These are phyloP conservation scores for Chalara sp. DNA, from an alignment of 2,329 filamentous ascomycete species.

Conservation along the genomic window DNA sequence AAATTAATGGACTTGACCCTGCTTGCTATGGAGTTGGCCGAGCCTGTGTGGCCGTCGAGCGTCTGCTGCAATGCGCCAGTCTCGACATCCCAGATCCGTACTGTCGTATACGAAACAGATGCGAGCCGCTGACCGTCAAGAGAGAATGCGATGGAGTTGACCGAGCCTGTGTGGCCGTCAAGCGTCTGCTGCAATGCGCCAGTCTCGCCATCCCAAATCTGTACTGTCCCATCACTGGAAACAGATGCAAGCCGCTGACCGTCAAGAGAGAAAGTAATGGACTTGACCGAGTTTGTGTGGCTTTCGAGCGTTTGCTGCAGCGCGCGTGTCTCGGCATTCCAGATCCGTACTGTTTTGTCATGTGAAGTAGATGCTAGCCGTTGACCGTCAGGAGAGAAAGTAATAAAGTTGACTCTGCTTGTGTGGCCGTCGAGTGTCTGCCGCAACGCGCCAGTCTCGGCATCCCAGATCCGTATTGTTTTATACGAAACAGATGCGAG, in stretches of 20 bases:
- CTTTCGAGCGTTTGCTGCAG: conserved; percentile 74
- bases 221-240: too few relatives aligned
- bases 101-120: not conserved
- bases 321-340: conserved; percentile 80
- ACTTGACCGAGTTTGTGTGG: conserved; percentile 69
- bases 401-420: too few relatives aligned
- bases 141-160: not conserved
- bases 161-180: not conserved
- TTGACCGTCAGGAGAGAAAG: too few relatives aligned
- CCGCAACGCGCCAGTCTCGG: too few relatives aligned
- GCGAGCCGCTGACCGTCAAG: not conserved
- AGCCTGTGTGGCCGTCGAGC: not conserved
- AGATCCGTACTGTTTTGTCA: conserved; percentile 43
- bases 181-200: not conserved
- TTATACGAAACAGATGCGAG: too few relatives aligned
- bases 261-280: conserved; percentile 34
- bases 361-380: too few relatives aligned
- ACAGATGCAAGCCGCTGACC: conserved; percentile 57
- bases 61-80: conserved; percentile 50
- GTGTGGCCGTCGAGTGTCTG: too few relatives aligned
- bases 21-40: not conserved
- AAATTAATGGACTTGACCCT: too few relatives aligned
- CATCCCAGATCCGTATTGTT: too few relatives aligned
- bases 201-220: not conserved
- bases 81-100: conserved; percentile 75